phyloP scores from a whole-genome alignment of 2,329 filamentous ascomycete species.

The Neopestalotiopsis clavispora region DNA sequence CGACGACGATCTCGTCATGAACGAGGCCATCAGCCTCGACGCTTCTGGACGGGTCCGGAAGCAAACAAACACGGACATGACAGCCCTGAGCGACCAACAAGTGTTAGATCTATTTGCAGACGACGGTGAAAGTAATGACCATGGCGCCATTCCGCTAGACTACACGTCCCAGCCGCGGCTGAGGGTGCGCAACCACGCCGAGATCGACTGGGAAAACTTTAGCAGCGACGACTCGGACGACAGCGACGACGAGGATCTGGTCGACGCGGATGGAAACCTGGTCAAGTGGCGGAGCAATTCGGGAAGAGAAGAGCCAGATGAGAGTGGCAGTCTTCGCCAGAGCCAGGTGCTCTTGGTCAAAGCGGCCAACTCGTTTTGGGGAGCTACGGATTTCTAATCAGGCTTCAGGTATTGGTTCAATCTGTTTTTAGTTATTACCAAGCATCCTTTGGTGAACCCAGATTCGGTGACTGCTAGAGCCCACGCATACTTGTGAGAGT shows the following conservation, averaged over 20 bases:
- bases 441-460: too few relatives aligned
- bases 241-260: slow-evolving; percentile 9
- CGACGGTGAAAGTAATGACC: background rate
- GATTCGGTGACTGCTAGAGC: too few relatives aligned
- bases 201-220: background rate
- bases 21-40: slow-evolving; percentile 4
- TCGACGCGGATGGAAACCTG: slow-evolving; percentile 4
- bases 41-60: background rate
- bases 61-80: background rate
- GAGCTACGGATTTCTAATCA: background rate
- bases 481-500: too few relatives aligned
- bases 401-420: background rate
- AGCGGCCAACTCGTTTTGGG: slow-evolving; percentile 3
- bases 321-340: background rate
- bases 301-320: background rate
- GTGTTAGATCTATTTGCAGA: background rate
- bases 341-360: slow-evolving; percentile 2
- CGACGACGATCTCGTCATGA: slow-evolving; percentile 11
- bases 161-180: background rate
- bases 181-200: background rate
- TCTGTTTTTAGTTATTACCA: background rate
- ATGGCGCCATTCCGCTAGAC: too few relatives aligned
- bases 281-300: background rate
- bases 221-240: background rate
- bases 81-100: background rate